A percentile compares a stretch with the other conserved stretches of the same genome.
phyloP scores from a whole-genome alignment of 345 rosid species.

The Eucalyptus cloeziana region DNA sequence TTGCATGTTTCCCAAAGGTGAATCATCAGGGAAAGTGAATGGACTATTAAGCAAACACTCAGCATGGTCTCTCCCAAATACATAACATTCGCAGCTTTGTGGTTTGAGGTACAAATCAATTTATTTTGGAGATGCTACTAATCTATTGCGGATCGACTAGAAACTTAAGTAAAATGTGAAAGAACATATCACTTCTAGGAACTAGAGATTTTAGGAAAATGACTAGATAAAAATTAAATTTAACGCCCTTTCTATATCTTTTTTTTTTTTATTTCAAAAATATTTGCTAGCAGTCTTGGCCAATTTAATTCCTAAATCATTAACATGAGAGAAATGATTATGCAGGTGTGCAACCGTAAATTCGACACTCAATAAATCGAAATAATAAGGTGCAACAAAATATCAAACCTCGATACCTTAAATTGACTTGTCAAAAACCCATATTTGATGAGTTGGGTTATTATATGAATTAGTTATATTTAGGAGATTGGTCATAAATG shows the following conservation, averaged over 20 bases:
- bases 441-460: background rate
- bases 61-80: background rate
- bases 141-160: fast-evolving
- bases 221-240: background rate
- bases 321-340: no score
- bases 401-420: background rate
- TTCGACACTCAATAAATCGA: background rate
- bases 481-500: no score
- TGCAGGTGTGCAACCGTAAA: background rate
- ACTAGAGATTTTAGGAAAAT: background rate
- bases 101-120: background rate
- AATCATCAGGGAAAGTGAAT: background rate
- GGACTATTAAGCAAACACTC: background rate
- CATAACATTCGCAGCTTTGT: fast-evolving
- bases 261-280: no score
- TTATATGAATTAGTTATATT: no score
- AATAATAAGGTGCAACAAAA: background rate
- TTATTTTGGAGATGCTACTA: background rate
- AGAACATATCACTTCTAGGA: background rate
- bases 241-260: background rate
- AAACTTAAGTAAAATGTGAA: no score
- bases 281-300: background rate
- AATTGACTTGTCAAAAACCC: background rate
- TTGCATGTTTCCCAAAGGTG: background rate
- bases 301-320: background rate